These are phyloP conservation scores for Calvatia gigantea DNA, from an alignment of 768 basidiomycete genomes.

Conservation along the genomic window DNA sequence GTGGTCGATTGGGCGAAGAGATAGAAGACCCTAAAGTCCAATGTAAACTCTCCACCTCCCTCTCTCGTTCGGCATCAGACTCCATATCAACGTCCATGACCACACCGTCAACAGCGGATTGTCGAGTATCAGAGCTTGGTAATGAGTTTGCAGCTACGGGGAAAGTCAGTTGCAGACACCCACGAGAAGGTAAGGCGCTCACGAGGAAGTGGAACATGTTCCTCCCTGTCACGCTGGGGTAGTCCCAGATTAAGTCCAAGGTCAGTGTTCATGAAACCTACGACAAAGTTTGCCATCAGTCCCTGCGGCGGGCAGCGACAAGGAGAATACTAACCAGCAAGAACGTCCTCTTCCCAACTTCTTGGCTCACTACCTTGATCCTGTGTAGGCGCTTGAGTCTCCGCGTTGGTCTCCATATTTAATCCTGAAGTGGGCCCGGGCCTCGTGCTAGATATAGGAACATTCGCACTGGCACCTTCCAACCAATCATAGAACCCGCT, in stretches of 20 bases:
- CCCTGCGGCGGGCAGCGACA: not conserved
- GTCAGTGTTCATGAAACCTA: constrained; percentile 1
- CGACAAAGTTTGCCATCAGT: not conserved
- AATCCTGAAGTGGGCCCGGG: not conserved
- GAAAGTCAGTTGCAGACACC: not conserved
- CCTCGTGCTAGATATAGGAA: not conserved
- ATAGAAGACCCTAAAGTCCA: constrained; percentile 5
- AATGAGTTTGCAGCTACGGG: not conserved
- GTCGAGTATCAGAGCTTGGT: not conserved
- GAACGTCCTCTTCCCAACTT: constrained; percentile 9
- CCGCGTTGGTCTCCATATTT: not conserved
- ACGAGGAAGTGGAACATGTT: not conserved
- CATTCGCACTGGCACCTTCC: constrained; percentile 1
- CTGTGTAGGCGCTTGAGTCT: no score
- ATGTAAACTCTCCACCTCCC: constrained; percentile 10
- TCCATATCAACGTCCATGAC: constrained; percentile 11
- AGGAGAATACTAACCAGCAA: constrained; percentile 4
- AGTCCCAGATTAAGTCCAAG: constrained; percentile 1
- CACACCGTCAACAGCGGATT: not conserved
- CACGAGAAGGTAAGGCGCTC: not conserved
- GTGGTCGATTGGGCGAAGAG: not conserved
- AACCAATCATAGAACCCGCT: constrained; percentile 12
- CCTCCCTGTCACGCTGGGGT: not conserved
- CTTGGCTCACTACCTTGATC: not conserved
- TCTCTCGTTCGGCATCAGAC: constrained; percentile 9